Conservation (phyloP, 176 grass and related monocot genomes). For the Paspalum vaginatum region DNA sequence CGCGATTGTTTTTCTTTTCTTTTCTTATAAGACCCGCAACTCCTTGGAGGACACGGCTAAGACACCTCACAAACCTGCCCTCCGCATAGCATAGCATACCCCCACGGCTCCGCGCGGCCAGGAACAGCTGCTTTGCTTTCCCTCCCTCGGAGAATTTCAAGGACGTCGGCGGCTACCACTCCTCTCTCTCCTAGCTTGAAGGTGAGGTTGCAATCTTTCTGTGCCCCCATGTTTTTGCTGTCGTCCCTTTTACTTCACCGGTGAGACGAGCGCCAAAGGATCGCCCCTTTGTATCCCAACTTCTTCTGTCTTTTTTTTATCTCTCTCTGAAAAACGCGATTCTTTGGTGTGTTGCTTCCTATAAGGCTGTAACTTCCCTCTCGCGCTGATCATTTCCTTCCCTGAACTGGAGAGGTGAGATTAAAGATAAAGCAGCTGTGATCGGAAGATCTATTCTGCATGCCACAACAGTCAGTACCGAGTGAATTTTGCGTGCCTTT, state of each 20-base stretch:
- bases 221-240: neutral
- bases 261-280: slow-evolving; percentile 6
- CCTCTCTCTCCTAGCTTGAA: neutral
- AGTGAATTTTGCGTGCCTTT: neutral
- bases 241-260: neutral
- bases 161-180: neutral
- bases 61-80: slow-evolving; percentile 37
- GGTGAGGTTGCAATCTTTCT: slow-evolving; percentile 26
- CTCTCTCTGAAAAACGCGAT: neutral
- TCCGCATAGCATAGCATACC: slow-evolving; percentile 29
- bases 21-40: slow-evolving; percentile 24
- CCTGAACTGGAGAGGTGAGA: neutral
- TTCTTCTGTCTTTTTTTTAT: neutral
- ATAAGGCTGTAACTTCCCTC: neutral
- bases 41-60: slow-evolving; percentile 30
- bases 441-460: no score
- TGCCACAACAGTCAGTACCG: no score
- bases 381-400: neutral
- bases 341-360: neutral
- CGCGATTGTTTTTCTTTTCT: neutral
- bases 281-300: neutral
- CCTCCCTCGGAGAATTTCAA: neutral
- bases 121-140: slow-evolving; percentile 1
- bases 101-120: neutral
- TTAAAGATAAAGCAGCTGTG: no score